Percentiles rank a stretch among this genome's conserved stretches.
Evolutionary conservation across 441 rosid genomes (phyloP).

Genomic region (Erodium trifolium): DNA sequence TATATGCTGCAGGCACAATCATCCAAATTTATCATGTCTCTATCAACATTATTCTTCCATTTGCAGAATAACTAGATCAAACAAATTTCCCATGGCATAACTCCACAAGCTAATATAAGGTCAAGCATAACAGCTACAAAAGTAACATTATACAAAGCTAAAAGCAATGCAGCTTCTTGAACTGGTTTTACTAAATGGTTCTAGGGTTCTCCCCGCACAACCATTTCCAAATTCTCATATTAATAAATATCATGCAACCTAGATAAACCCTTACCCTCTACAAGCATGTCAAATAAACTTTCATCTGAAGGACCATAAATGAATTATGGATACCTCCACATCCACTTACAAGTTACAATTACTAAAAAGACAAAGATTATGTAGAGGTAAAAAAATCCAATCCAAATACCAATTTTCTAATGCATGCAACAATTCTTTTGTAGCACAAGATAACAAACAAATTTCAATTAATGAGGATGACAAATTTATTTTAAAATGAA

Average conservation of each 20-base stretch:
- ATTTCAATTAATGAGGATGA: not conserved
- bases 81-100: not conserved
- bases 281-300: not conserved
- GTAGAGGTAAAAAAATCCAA: not conserved
- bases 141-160: not conserved
- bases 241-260: not conserved
- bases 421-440: not conserved
- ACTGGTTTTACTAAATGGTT: not conserved
- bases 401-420: not conserved
- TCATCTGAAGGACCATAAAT: not conserved
- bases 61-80: not conserved
- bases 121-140: not conserved
- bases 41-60: not conserved
- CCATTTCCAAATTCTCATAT: not conserved
- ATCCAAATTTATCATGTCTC: not conserved
- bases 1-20: not conserved
- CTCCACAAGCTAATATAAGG: too few species aligned
- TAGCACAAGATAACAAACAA: not conserved
- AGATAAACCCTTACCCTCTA: not conserved
- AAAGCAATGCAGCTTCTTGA: not conserved
- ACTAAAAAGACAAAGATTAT: not conserved
- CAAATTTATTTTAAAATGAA: not conserved
- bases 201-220: not conserved
- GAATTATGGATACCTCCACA: not conserved
- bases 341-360: not conserved